phyloP scores from a whole-genome alignment of 805 yeast species.

The Priceomyces melissophilus region DNA sequence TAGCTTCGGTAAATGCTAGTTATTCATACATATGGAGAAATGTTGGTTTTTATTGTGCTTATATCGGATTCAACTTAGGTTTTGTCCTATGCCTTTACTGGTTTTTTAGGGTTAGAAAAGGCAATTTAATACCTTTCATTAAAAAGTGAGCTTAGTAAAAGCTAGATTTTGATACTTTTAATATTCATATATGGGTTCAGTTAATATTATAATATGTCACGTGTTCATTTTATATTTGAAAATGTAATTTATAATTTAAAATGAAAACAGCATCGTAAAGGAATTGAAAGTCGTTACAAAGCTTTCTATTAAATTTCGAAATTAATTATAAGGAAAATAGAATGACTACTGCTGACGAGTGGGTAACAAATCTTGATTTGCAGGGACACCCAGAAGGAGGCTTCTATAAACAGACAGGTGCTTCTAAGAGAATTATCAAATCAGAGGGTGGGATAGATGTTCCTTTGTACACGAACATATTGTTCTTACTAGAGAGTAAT shows the following conservation, averaged over 20 bases:
- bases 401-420: slow-evolving; percentile 14
- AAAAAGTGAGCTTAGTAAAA: slow-evolving; percentile 1
- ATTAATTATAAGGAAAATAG: neutral
- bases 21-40: slow-evolving; percentile 61
- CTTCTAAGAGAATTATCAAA: slow-evolving; percentile 8
- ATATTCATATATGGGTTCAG: no score
- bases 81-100: slow-evolving; percentile 39
- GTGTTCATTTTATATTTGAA: no score
- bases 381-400: slow-evolving; percentile 22
- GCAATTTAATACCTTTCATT: slow-evolving; percentile 6
- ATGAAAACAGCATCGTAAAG: no score
- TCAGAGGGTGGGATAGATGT: slow-evolving; percentile 19
- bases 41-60: slow-evolving; percentile 59
- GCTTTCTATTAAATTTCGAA: no score
- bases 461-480: slow-evolving; percentile 19
- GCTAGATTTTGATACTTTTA: neutral
- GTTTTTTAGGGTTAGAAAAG: slow-evolving; percentile 17
- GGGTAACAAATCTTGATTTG: slow-evolving; percentile 11
- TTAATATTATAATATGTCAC: neutral
- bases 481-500: slow-evolving; percentile 16
- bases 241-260: no score
- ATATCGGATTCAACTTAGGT: slow-evolving; percentile 48
- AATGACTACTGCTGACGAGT: slow-evolving; percentile 11
- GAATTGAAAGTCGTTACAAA: no score
- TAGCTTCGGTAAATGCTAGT: slow-evolving; percentile 40